phyloP scores from a whole-genome alignment of 805 yeast genomes.

The Metschnikowia dekortorum region DNA sequence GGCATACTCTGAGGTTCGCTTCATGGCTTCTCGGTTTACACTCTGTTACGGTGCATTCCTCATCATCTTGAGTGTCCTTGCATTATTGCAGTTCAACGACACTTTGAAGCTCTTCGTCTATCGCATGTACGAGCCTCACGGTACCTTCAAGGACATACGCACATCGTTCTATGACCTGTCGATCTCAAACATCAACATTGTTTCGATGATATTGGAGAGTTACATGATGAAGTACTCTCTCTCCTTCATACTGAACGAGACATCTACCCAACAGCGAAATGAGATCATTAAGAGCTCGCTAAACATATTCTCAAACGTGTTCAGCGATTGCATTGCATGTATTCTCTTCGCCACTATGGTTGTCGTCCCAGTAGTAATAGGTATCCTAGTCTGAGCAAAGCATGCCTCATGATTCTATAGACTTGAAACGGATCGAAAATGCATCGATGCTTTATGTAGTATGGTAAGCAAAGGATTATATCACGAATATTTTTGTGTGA shows the following conservation, averaged over 20 bases:
- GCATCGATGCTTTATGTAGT: not conserved
- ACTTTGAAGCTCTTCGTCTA: conserved; percentile 11
- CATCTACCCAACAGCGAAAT: not conserved
- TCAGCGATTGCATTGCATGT: conserved; percentile 8
- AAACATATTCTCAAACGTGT: conserved; percentile 1
- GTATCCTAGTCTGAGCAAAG: not conserved
- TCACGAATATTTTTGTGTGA: not conserved
- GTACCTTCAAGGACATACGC: not conserved
- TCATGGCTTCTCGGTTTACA: conserved; percentile 7
- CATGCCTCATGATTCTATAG: not conserved
- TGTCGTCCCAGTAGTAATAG: conserved; percentile 10
- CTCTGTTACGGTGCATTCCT: conserved; percentile 10
- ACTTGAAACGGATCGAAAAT: not conserved
- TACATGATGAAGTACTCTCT: conserved; percentile 11
- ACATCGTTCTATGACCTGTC: conserved; percentile 4
- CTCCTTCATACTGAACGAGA: not conserved
- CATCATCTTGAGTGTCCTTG: conserved; percentile 2
- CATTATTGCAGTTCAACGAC: conserved; percentile 9
- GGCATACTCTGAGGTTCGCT: conserved; percentile 1
- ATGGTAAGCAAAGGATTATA: not conserved
- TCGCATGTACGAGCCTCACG: conserved; percentile 8
- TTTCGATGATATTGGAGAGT: conserved; percentile 7
- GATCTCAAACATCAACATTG: conserved; percentile 7
- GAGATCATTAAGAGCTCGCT: conserved; percentile 1
- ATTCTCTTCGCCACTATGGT: conserved; percentile 12